A percentile compares a stretch with the other conserved stretches of the same genome.
Evolutionary conservation across 441 rosid genomes (phyloP).

Genomic region (Raphanus hybrid): DNA sequence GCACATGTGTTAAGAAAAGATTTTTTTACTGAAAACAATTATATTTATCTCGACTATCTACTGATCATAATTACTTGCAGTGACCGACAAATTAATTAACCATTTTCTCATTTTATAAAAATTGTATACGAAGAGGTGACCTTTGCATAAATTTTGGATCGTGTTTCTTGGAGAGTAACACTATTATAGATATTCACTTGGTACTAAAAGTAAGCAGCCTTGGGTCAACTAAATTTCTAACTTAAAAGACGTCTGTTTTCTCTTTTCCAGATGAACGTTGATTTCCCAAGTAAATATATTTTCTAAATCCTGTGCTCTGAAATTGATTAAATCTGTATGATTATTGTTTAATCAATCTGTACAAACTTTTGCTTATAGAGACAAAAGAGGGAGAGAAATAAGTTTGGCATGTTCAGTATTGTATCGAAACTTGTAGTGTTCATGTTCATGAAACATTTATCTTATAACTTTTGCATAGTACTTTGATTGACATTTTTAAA

Average conservation of each 20-base stretch:
- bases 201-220: conserved; percentile 7
- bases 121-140: conserved; percentile 10
- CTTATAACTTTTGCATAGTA: conserved; percentile 14
- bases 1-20: conserved; percentile 3
- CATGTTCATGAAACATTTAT: conserved; percentile 16
- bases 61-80: conserved; percentile 1
- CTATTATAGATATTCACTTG: conserved; percentile 17
- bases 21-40: neutral
- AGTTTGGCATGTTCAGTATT: neutral
- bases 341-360: neutral
- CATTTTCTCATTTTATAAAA: neutral
- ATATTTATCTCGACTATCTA: neutral
- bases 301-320: neutral
- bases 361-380: conserved; percentile 5
- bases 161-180: conserved; percentile 27
- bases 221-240: conserved; percentile 18
- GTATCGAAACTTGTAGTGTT: conserved; percentile 21
- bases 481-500: neutral
- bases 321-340: neutral
- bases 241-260: conserved; percentile 25
- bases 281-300: conserved; percentile 18
- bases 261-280: conserved; percentile 1
- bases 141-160: conserved; percentile 32
- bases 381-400: neutral
- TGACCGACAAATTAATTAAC: conserved; percentile 1